phyloP scores from a whole-genome alignment of 2,329 filamentous ascomycete genomes.

The Sporothrix schenckii region DNA sequence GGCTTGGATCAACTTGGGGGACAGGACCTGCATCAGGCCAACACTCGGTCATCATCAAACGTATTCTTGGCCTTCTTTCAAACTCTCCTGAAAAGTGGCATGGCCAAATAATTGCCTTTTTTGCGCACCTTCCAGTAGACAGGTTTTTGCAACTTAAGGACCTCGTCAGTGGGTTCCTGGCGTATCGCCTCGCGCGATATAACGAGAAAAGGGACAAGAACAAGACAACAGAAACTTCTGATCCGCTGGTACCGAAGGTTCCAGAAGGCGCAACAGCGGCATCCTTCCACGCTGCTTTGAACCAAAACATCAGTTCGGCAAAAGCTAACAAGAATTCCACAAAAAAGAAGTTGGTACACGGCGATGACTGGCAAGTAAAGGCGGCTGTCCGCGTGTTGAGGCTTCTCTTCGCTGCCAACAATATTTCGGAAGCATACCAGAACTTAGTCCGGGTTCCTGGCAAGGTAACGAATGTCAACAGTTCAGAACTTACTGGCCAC shows the following conservation, averaged over 20 bases:
- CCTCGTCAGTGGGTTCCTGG: constrained; percentile 75
- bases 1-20: constrained; percentile 38
- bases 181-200: constrained; percentile 74
- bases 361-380: constrained; percentile 87
- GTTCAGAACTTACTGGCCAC: constrained; percentile 50
- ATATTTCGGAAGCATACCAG: constrained; percentile 49
- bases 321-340: constrained; percentile 57
- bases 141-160: constrained; percentile 77
- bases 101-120: constrained; percentile 75
- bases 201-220: constrained; percentile 66
- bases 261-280: constrained; percentile 67
- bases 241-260: constrained; percentile 73
- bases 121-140: constrained; percentile 67
- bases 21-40: constrained; percentile 60
- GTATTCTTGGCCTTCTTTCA: constrained; percentile 77
- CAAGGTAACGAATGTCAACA: constrained; percentile 37
- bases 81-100: constrained; percentile 77
- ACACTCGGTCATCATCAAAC: constrained; percentile 82
- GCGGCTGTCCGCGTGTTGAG: constrained; percentile 79
- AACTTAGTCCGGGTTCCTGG: constrained; percentile 36
- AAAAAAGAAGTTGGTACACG: constrained; percentile 64
- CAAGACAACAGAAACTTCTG: constrained; percentile 60
- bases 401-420: constrained; percentile 81
- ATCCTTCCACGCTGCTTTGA: constrained; percentile 77
- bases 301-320: constrained; percentile 49